phyloP scores from a whole-genome alignment of 768 basidiomycete genomes.

The Terana coerulea region DNA sequence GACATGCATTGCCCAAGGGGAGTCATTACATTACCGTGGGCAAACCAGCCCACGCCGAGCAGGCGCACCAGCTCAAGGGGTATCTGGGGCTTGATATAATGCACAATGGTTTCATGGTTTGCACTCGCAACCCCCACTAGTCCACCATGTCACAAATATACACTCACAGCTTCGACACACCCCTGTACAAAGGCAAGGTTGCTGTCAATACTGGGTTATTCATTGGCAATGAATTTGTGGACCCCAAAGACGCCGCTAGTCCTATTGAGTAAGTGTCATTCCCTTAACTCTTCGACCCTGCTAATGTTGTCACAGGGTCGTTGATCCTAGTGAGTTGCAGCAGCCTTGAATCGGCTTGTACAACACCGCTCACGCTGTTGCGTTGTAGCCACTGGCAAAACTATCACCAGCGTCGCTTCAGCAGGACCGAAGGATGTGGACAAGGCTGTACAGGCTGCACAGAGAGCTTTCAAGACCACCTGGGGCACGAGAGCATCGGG shows the following conservation, averaged over 20 bases:
- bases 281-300: not conserved
- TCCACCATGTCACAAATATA: constrained; percentile 12
- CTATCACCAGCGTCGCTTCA: constrained; percentile 30
- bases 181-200: constrained; percentile 23
- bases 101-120: too few relatives aligned
- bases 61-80: too few relatives aligned
- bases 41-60: too few relatives aligned
- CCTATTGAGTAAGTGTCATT: constrained; percentile 10
- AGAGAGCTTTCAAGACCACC: constrained; percentile 31
- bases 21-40: too few relatives aligned
- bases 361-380: not conserved
- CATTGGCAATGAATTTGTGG: constrained; percentile 34
- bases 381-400: constrained; percentile 32
- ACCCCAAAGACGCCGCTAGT: constrained; percentile 2
- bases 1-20: too few relatives aligned
- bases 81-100: too few relatives aligned
- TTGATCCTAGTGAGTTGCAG: not conserved
- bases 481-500: constrained; percentile 51
- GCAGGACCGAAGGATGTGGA: constrained; percentile 42
- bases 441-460: constrained; percentile 38
- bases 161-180: constrained; percentile 21
- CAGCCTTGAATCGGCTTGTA: not conserved
- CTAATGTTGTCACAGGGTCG: not conserved
- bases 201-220: constrained; percentile 34
- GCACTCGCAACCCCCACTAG: too few relatives aligned